Percentiles rank a stretch among this genome's conserved stretches.
Evolutionary conservation across 164 flowering plant genomes (phyloP).

Genomic region (Dillenia suffruticosa): DNA sequence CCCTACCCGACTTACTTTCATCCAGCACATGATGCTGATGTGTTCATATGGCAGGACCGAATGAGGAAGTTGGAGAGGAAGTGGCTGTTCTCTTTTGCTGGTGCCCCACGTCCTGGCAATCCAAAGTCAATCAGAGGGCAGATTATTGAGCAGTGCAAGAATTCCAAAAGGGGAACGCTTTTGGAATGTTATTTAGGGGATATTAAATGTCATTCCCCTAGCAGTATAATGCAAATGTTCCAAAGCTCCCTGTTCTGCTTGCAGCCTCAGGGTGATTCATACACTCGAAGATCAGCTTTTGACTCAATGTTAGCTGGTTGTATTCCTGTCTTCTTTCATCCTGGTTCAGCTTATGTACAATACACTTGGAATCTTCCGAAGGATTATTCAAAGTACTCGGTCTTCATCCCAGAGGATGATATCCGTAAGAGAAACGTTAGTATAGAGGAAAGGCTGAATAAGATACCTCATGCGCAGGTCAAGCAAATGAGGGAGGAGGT

Average conservation of each 20-base stretch:
- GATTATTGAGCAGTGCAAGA: constrained; percentile 77
- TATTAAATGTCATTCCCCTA: constrained; percentile 85
- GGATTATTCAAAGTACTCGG: constrained; percentile 71
- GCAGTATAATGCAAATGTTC: constrained; percentile 91
- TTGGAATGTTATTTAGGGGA: constrained; percentile 88
- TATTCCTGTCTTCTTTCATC: constrained; percentile 93
- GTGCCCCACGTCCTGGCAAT: constrained; percentile 87
- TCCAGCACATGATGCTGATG: constrained; percentile 83
- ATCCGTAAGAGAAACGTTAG: constrained; percentile 62
- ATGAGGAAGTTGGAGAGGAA: constrained; percentile 73
- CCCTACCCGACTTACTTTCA: constrained; percentile 98
- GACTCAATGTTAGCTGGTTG: constrained; percentile 94
- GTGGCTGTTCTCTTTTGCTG: constrained; percentile 93
- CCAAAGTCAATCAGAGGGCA: constrained; percentile 79
- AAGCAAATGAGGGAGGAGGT: constrained; percentile 84
- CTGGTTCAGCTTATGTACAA: constrained; percentile 86
- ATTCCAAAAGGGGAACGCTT: constrained; percentile 54
- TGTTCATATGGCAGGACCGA: constrained; percentile 77
- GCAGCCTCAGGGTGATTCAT: constrained; percentile 95
- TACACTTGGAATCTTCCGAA: constrained; percentile 97
- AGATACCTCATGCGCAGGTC: constrained; percentile 66
- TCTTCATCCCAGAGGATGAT: constrained; percentile 86
- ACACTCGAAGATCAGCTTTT: constrained; percentile 84
- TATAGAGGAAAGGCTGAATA: constrained; percentile 61
- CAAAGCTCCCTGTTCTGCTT: constrained; percentile 85